Evolutionary conservation across 257 asterid genomes (phyloP), one percentile per base, ranked within the genome.

Genomic region (Capsicum pubescens): DNA sequence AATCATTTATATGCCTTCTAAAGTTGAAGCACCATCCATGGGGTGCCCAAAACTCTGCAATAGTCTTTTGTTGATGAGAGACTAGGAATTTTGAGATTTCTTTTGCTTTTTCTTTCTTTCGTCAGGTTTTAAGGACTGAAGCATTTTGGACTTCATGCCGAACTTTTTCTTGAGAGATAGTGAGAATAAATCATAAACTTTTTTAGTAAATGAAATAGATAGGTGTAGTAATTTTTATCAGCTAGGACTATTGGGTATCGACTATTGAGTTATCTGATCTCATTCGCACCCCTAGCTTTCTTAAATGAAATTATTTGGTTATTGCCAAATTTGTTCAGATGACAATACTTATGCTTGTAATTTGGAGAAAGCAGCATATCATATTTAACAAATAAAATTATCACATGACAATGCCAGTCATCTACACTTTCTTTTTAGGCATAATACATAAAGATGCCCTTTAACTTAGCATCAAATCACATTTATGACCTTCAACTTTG

Each of bases 41-140:
- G 32, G 32, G 32, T 26, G 32, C 1, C 32, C 32, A 26, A 26
- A 26, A 26, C 32, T 26, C 32, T 26, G 32, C 32, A 26, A 26
- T 26, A 26, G 32, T 26, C 32, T 26, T 26, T 26, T 26, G 32
- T 26, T 26, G 32, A 26, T 26, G 32, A 26, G 32, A 26, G 32
- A 26, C 32, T 26, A 26, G 42, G 2, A 74, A 74, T 74, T 74
- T 50, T 74, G 80, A 74, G 61, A 48, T 74, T 72, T 74, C 5
- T 74, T 74, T 74, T 74, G 19, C 13, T 21, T 74, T 74, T 48
- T 74, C 61, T 26, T 48, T 72, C 61, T 74, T 74, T 50, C 44
- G 21, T 74, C 46, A 50, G 60, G 61, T 50, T 74, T 48, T 74
- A 74, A 74, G 60, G 60, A 74, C 44, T 19, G 60, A 50, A 48